Evolutionary conservation across 2,329 filamentous ascomycete species (phyloP), one percentile per base, ranked within the genome.

Genomic region (Pseudohalonectria lignicola): DNA sequence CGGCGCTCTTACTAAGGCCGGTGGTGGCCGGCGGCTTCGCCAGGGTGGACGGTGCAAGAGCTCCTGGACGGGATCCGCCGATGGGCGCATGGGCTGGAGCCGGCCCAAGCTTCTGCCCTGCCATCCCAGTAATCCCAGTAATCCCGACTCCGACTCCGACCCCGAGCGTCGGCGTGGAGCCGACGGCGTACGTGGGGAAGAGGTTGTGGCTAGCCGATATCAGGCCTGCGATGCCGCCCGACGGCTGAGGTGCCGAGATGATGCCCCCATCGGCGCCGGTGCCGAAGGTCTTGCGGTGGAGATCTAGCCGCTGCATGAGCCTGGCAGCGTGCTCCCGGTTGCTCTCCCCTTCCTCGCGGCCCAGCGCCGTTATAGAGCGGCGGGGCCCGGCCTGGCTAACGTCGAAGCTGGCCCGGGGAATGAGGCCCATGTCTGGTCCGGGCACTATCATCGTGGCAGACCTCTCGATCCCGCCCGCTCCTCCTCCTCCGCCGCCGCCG

Each of bases 241-340:
- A 57, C 28, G 56, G 65, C 39, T 55, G 58, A 19, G 62, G 62
- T 38, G n/a, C n/a, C n/a, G n/a, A n/a, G n/a, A n/a, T n/a, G 55
- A 61, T 26, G 3, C 57, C 56, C 8, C 53, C 49, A 23, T 67
- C 64, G 8, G 55, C 52, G 18, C 58, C 62, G 16, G 61, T 55
- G 21, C 69, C 67, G 43, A 79, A 74, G 6, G 78, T 76, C 54
- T 90, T 93, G 46, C 90, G 79, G 56, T 93, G 85, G 41, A 94
- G 68, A 57, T 95, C 90, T 32, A 95, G 71, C 58, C 87, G 94
- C 55, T 93, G 86, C 56, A 95, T 95, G 45, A 96, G 86, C 43
- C 88, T 78, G 16, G 86, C 76, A 8, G 86, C 83, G 56, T 92
- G 86, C 43, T 93, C 87, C 43, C 83, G 74, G 41, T 80, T 74